phyloP scores from a whole-genome alignment of 2,329 filamentous ascomycete genomes.

The Penicillium sp. region DNA sequence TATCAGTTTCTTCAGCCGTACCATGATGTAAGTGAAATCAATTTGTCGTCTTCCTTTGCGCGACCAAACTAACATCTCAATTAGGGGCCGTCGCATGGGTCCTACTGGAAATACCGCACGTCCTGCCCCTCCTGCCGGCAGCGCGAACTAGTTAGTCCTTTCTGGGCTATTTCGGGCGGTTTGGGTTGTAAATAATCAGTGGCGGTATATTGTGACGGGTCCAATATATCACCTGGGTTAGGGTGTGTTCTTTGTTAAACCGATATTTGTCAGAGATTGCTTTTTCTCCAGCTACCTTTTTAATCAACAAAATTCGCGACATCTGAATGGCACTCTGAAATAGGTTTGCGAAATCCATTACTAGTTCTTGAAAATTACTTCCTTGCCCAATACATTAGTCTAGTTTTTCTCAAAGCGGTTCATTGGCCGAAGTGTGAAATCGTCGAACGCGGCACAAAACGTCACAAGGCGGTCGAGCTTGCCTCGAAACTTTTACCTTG shows the following conservation, averaged over 20 bases:
- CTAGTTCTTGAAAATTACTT: background rate
- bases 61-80: slow-evolving; percentile 7
- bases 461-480: slow-evolving; percentile 9
- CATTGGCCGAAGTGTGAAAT: too few relatives aligned
- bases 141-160: slow-evolving; percentile 22
- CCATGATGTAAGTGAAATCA: slow-evolving; percentile 57
- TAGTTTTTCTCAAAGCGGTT: too few relatives aligned
- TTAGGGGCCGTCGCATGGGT: slow-evolving; percentile 28
- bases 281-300: slow-evolving; percentile 8
- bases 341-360: background rate
- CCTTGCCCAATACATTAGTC: background rate
- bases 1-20: slow-evolving; percentile 58
- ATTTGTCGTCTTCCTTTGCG: background rate
- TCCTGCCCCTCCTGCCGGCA: slow-evolving; percentile 19
- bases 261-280: background rate
- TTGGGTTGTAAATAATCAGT: slow-evolving; percentile 36
- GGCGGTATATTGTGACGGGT: slow-evolving; percentile 15
- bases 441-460: background rate
- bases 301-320: slow-evolving; percentile 6
- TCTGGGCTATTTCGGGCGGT: slow-evolving; percentile 11
- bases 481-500: background rate
- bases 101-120: slow-evolving; percentile 15
- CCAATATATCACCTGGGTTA: slow-evolving; percentile 17
- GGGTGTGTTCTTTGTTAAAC: slow-evolving; percentile 8
- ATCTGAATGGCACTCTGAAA: background rate